Percentiles rank a stretch among this genome's conserved stretches.
These are phyloP conservation scores for Trichoderma harzianum DNA, from an alignment of 2,329 filamentous ascomycete species.

Conservation along the genomic window DNA sequence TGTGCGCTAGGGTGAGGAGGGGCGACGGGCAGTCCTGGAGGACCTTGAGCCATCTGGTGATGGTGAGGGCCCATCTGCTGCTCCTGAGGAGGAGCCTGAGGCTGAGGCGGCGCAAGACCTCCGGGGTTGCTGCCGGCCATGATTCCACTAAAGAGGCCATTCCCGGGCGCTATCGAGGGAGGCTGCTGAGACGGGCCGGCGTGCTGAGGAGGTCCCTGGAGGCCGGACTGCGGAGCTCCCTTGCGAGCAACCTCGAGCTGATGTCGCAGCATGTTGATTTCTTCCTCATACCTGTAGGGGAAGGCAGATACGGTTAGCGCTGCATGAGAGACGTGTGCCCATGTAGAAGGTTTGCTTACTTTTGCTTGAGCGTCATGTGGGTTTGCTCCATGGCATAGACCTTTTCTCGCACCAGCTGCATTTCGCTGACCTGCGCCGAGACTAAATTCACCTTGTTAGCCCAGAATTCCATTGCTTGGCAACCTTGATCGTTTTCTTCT, in stretches of 20 bases:
- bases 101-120: constrained; percentile 76
- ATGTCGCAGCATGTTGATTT: constrained; percentile 78
- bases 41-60: constrained; percentile 67
- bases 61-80: constrained; percentile 52
- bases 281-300: constrained; percentile 80
- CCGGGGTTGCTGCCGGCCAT: constrained; percentile 87
- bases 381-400: constrained; percentile 90
- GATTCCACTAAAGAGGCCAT: constrained; percentile 90
- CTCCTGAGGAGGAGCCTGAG: constrained; percentile 66
- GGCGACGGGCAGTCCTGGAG: constrained; percentile 60
- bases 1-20: constrained; percentile 59
- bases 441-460: constrained; percentile 53
- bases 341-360: constrained; percentile 57
- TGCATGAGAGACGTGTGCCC: not conserved
- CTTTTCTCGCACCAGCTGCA: constrained; percentile 90
- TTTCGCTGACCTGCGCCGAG: constrained; percentile 85
- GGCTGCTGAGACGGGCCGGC: constrained; percentile 78
- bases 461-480: not conserved
- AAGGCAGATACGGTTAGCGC: constrained; percentile 15
- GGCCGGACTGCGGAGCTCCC: constrained; percentile 53
- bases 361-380: constrained; percentile 83
- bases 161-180: constrained; percentile 86
- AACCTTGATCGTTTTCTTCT: not conserved
- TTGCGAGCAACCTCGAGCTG: constrained; percentile 78
- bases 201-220: constrained; percentile 70